Evolutionary conservation across 2,329 filamentous ascomycete species (phyloP).

Genomic region (Cladorrhinum sp.): DNA sequence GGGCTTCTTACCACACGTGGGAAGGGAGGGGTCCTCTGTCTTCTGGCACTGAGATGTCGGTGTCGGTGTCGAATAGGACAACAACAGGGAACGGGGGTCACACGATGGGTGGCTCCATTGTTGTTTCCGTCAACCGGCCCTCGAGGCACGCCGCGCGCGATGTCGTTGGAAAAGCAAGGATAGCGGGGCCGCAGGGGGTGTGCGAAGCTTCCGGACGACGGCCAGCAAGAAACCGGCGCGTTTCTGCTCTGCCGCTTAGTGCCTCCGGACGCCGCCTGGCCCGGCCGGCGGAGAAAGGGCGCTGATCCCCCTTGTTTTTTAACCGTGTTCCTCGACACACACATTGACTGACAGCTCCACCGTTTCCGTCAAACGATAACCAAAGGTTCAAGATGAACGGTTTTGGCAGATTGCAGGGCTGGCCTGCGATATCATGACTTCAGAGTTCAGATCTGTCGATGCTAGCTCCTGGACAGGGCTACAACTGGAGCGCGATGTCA

Average conservation of each 20-base stretch:
- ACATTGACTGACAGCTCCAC: neutral
- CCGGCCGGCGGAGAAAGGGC: neutral
- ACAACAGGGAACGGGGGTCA: neutral
- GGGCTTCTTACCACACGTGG: neutral
- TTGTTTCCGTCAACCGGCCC: neutral
- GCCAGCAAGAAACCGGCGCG: neutral
- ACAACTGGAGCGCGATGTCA: slow-evolving; percentile 1
- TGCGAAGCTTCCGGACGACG: neutral
- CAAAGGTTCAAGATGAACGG: neutral
- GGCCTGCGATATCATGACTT: neutral
- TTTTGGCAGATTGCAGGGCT: neutral
- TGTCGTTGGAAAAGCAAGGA: neutral
- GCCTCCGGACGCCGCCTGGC: neutral
- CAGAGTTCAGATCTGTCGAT: slow-evolving; percentile 1
- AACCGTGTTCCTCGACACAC: neutral
- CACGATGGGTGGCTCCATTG: neutral
- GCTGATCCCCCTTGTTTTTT: neutral
- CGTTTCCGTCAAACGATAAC: neutral
- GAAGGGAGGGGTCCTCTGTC: neutral
- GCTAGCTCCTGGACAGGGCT: slow-evolving; percentile 6
- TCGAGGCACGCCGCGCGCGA: neutral
- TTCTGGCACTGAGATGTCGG: neutral
- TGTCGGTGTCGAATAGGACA: neutral
- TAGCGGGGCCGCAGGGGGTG: neutral
- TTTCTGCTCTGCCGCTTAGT: neutral